These are phyloP conservation scores for Ceratobasidium sp. DNA, from an alignment of 1,284 basidiomycete species.

Conservation along the genomic window DNA sequence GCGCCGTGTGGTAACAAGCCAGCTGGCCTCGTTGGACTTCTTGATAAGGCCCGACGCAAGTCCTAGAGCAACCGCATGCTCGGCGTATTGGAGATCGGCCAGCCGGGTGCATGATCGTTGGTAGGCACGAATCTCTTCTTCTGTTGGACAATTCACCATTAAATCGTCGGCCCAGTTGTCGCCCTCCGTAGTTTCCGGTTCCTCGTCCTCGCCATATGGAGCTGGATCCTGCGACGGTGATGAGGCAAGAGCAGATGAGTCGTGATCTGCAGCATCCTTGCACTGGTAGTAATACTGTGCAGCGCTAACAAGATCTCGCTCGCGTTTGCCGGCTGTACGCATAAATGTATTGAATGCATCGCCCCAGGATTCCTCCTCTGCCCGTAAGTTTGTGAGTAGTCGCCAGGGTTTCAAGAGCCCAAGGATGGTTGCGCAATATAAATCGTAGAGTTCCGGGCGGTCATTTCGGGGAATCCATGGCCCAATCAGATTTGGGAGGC, in stretches of 20 bases:
- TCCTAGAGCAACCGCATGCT: background rate
- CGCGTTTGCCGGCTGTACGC: background rate
- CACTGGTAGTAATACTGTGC: slow-evolving; percentile 42
- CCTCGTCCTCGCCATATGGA: background rate
- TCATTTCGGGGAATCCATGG: slow-evolving; percentile 24
- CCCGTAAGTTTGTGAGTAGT: background rate
- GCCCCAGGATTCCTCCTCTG: background rate
- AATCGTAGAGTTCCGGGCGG: background rate
- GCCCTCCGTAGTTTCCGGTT: background rate
- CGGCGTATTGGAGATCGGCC: background rate
- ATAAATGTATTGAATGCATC: slow-evolving; percentile 25
- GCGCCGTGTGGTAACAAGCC: too few relatives aligned
- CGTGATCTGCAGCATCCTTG: slow-evolving; percentile 22
- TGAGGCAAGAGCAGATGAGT: background rate
- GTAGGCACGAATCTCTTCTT: background rate
- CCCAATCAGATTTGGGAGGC: slow-evolving; percentile 31
- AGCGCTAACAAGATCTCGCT: slow-evolving; percentile 10
- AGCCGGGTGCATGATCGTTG: background rate
- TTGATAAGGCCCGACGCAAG: too few relatives aligned
- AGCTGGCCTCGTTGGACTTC: too few relatives aligned
- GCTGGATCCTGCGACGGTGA: too few relatives aligned
- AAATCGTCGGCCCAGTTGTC: background rate
- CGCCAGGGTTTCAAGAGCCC: slow-evolving; percentile 41
- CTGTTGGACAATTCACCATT: background rate
- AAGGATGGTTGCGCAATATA: slow-evolving; percentile 16